These are phyloP conservation scores for Nitzschia putrida DNA, from an alignment of 108 stramenopile genomes.

Conservation along the genomic window DNA sequence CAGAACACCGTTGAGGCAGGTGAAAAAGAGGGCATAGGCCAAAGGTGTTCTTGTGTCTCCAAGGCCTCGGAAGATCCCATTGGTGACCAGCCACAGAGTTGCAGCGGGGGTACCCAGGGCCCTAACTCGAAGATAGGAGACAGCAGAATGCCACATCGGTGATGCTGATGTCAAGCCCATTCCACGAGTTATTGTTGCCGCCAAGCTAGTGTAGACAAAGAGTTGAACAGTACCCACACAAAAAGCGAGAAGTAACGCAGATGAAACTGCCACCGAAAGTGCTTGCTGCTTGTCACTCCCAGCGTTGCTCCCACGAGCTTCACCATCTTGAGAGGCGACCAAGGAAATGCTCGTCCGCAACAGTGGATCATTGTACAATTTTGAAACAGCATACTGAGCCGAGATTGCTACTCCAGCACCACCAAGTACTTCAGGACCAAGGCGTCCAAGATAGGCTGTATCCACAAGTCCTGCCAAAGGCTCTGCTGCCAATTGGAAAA, in stretches of 20 bases:
- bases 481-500: constrained; percentile 89
- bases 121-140: constrained; percentile 77
- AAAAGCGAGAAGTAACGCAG: constrained; percentile 83
- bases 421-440: constrained; percentile 62
- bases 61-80: constrained; percentile 92
- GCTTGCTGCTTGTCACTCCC: constrained; percentile 27
- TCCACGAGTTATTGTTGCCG: constrained; percentile 56
- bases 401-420: constrained; percentile 92
- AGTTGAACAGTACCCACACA: constrained; percentile 80
- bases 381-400: constrained; percentile 87
- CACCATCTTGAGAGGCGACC: constrained; percentile 85
- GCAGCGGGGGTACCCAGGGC: constrained; percentile 89
- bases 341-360: constrained; percentile 85
- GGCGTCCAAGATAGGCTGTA: constrained; percentile 69
- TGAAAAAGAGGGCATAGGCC: constrained; percentile 77
- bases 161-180: constrained; percentile 73
- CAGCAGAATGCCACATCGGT: constrained; percentile 82
- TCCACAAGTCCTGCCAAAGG: constrained; percentile 90
- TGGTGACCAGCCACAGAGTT: constrained; percentile 88
- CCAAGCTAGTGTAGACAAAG: constrained; percentile 65
- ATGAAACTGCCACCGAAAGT: constrained; percentile 74
- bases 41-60: constrained; percentile 91
- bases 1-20: constrained; percentile 75
- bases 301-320: constrained; percentile 34
- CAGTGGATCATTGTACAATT: constrained; percentile 92